A percentile compares a stretch with the other conserved stretches of the same genome.
These are phyloP conservation scores for Leccinum truebloodii DNA, from an alignment of 768 basidiomycete genomes.

Conservation along the genomic window DNA sequence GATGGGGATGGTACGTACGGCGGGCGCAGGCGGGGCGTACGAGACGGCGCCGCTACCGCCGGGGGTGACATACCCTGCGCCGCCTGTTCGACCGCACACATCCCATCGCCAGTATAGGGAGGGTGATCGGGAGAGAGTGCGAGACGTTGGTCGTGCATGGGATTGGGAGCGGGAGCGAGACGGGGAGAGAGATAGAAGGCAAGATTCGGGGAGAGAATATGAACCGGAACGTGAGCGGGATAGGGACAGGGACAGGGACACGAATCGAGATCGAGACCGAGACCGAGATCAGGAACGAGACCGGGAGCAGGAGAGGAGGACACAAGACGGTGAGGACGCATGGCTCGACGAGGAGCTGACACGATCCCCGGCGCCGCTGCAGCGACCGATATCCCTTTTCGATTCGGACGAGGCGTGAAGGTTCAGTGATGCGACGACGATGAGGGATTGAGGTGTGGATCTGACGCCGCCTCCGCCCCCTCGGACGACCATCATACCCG, in stretches of 20 bases:
- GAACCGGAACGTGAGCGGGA: not conserved
- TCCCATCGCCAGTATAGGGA: conserved; percentile 22
- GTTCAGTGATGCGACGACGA: not conserved
- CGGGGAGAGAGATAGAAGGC: not conserved
- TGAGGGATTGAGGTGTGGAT: not conserved
- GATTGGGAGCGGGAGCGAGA: conserved; percentile 2
- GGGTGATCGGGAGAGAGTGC: not conserved
- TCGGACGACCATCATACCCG: not conserved
- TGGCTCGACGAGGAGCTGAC: conserved; percentile 13
- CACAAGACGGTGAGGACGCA: conserved; percentile 1
- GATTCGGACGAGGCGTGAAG: conserved; percentile 26
- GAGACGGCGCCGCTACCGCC: conserved; percentile 29
- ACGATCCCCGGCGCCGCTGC: conserved; percentile 30
- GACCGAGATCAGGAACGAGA: not conserved
- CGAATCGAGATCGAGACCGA: not conserved
- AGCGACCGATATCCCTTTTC: conserved; percentile 34
- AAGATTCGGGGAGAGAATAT: not conserved
- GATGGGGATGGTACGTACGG: not conserved
- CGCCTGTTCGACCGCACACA: conserved; percentile 27
- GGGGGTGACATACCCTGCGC: conserved; percentile 29
- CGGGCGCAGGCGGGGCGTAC: conserved; percentile 10
- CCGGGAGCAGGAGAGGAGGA: not conserved
- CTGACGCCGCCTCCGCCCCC: not conserved
- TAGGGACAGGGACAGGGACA: not conserved
- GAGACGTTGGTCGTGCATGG: not conserved